Conservation (phyloP, 495 filamentous ascomycete genomes). For the Aspergillus campestris region DNA sequence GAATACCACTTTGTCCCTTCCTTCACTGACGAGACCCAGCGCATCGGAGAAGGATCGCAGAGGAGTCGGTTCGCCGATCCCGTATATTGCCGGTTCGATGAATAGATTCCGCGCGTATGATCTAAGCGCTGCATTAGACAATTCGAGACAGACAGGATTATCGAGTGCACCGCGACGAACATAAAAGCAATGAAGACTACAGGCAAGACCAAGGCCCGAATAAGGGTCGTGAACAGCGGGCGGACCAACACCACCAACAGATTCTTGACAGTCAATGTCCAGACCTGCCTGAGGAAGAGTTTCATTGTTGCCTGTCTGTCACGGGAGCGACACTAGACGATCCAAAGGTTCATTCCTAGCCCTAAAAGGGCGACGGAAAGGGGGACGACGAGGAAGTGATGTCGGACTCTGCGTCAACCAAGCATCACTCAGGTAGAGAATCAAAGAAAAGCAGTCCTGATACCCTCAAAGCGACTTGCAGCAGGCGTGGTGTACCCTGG, state of each 20-base stretch:
- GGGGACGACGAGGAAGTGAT: no score
- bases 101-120: constrained; percentile 62
- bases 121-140: constrained; percentile 3
- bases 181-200: constrained; percentile 62
- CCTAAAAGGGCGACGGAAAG: no score
- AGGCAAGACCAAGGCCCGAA: constrained; percentile 64
- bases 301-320: constrained; percentile 12
- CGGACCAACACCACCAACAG: constrained; percentile 59
- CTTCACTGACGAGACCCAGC: constrained; percentile 38
- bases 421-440: no score
- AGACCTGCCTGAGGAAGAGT: constrained; percentile 59
- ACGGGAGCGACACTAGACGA: not conserved
- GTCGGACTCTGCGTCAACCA: no score
- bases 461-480: no score
- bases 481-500: no score
- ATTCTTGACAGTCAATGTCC: constrained; percentile 68
- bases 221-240: constrained; percentile 51
- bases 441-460: no score
- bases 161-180: not conserved
- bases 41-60: constrained; percentile 54
- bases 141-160: not conserved
- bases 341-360: not conserved
- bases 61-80: constrained; percentile 49
- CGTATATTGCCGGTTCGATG: constrained; percentile 55
- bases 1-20: constrained; percentile 63